Base-by-base conservation (phyloP, 352 stramenopile species). In the Phytopythium delawarense region DNA sequence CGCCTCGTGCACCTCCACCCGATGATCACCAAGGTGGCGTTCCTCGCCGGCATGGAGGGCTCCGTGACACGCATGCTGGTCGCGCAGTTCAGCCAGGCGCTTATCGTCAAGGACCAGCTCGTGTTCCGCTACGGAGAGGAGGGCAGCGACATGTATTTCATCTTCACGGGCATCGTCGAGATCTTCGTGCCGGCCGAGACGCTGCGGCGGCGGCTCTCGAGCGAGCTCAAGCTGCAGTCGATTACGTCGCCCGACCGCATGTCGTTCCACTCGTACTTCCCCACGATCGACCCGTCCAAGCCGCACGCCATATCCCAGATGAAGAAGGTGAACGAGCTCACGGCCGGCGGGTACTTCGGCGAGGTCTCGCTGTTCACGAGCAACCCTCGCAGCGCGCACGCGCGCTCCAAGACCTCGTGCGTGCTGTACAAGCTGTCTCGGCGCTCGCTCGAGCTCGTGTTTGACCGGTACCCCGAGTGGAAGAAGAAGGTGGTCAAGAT, bases 391-490 rank as follows among this genome's bases (percentile, higher is more conserved):
- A 83, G 56, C 40, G 78, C 79, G 2, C 66, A 79, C 32, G 67
- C 73, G 25, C 72, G 71, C 4, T 82, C 74, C 15, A 75, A 72
- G 21, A 87, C 79, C 2, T 87, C 79, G 11, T 87, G 75, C 34
- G 77, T 85, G 28, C 65, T 89, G 15, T 89, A 87, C 52, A 66
- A 69, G 30, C 63, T 89, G 0, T 81, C 79, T 6, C 67, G 78
- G 6, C 64, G 55, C 0, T 81, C 79, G 13, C 64, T 89, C 16
- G 74, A 87, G 32, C 65, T 85, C 18, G 79, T 89, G 0, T 89
- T 89, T 49, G 78, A 85, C 28, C 52, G 76, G 20, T 85, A 89
- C 55, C 79, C 79, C 0, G 76, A 87, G 25, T 89, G 79, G 79
- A 89, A 87, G 42, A 70, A 69, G 2, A 82, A 79, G 48, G 79